Conservation (phyloP, 257 asterid genomes). For the Lantana camara region DNA sequence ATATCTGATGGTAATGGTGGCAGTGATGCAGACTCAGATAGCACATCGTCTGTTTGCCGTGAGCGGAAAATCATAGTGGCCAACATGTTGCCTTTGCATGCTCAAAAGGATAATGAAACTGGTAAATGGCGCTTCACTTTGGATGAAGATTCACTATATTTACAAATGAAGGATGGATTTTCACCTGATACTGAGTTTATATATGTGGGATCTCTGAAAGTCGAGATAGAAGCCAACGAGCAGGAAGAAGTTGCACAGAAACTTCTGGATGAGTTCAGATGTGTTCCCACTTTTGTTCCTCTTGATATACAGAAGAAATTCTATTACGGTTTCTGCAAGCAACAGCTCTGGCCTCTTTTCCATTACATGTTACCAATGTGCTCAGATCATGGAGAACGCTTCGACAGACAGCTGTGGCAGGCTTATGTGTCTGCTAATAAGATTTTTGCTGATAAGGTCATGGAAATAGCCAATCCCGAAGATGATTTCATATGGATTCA, state of each 20-base stretch:
- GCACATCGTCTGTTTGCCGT: conserved; percentile 50
- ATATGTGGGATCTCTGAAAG: conserved; percentile 85
- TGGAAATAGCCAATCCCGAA: conserved; percentile 86
- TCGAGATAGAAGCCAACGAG: conserved; percentile 67
- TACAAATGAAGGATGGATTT: conserved; percentile 86
- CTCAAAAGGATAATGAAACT: conserved; percentile 58
- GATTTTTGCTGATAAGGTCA: conserved; percentile 77
- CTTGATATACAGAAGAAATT: conserved; percentile 66
- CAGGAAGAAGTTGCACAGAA: conserved; percentile 84
- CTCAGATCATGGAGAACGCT: conserved; percentile 90
- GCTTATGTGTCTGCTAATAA: conserved; percentile 85
- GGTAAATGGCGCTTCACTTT: conserved; percentile 68
- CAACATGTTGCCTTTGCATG: conserved; percentile 77
- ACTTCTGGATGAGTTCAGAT: conserved; percentile 75
- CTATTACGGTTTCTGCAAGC: conserved; percentile 86
- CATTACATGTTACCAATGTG: conserved; percentile 97
- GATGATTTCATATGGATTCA: conserved; percentile 90
- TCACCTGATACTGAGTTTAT: conserved; percentile 74
- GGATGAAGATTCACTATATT: conserved; percentile 75
- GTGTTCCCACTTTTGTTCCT: conserved; percentile 87
- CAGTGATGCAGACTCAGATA: conserved; percentile 76
- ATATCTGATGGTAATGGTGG: conserved; percentile 56
- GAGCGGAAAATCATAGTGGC: conserved; percentile 82
- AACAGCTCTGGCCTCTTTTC: conserved; percentile 92
- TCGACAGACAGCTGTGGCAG: conserved; percentile 83